Evolutionary conservation across 108 stramenopile genomes (phyloP).

Genomic region (Cyclotella kingstonii): DNA sequence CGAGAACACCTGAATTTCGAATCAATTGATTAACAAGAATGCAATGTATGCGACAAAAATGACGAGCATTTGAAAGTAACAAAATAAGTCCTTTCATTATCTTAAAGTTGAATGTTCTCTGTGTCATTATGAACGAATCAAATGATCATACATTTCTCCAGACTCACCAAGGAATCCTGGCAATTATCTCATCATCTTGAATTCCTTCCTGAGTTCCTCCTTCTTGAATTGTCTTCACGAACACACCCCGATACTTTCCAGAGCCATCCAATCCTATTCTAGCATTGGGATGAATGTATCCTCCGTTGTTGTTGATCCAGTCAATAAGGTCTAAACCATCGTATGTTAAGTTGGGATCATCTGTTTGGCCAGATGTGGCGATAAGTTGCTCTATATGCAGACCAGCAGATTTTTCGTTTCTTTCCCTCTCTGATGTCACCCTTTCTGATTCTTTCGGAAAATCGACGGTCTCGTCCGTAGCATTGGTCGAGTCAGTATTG

Average conservation of each 20-base stretch:
- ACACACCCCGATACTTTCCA: conserved; percentile 43
- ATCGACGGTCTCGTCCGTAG: no score
- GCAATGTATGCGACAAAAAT: not conserved
- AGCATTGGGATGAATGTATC: conserved; percentile 38
- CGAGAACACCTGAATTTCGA: not conserved
- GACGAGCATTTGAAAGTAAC: not conserved
- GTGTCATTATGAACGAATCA: not conserved
- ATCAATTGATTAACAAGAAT: not conserved
- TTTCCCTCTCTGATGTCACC: not conserved
- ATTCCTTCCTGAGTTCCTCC: conserved; percentile 24
- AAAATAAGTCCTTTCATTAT: not conserved
- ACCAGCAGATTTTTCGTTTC: not conserved
- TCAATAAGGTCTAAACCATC: conserved; percentile 37
- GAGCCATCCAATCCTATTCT: conserved; percentile 43
- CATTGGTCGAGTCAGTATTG: not conserved
- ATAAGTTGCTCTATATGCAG: no score
- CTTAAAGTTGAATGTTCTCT: no score
- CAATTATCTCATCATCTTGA: conserved; percentile 36
- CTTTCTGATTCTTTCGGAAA: no score
- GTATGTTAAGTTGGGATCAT: conserved; percentile 29
- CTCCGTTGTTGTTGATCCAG: conserved; percentile 42
- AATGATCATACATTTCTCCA: not conserved
- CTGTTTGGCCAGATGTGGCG: not conserved
- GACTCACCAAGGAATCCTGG: conserved; percentile 39
- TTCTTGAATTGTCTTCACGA: conserved; percentile 24